These are phyloP conservation scores for Aspergillus ruber DNA, from an alignment of 2,329 filamentous ascomycete species.

Conservation along the genomic window DNA sequence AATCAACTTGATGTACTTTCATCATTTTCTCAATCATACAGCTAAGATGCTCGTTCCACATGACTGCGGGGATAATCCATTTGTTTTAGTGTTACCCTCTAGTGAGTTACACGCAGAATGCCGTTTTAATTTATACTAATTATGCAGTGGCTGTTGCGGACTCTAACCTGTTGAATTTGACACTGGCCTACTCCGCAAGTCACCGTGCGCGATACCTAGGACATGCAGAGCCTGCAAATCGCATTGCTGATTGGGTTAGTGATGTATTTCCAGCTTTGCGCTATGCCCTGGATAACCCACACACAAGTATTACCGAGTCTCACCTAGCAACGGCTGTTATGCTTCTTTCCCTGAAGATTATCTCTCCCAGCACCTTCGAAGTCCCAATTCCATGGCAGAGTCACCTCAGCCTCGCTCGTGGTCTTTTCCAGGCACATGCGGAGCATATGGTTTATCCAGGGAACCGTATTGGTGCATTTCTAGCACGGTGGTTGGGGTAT, in stretches of 20 bases:
- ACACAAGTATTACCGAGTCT: conserved; percentile 61
- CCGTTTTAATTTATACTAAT: conserved; percentile 39
- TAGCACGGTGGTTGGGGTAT: conserved; percentile 78
- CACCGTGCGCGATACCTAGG: conserved; percentile 69
- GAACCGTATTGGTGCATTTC: conserved; percentile 62
- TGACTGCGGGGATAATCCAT: conserved; percentile 56
- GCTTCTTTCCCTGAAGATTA: conserved; percentile 75
- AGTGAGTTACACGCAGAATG: conserved; percentile 40
- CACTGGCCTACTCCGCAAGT: conserved; percentile 77
- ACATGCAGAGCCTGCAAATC: conserved; percentile 66
- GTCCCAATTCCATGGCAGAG: conserved; percentile 75
- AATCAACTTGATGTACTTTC: conserved; percentile 73
- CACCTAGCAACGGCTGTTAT: conserved; percentile 78
- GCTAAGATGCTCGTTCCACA: conserved; percentile 60
- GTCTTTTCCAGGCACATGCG: conserved; percentile 64
- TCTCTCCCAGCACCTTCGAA: conserved; percentile 74
- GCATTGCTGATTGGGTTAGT: conserved; percentile 74
- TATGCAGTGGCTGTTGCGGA: conserved; percentile 39
- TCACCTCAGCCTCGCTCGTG: conserved; percentile 68
- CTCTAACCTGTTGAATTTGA: conserved; percentile 63
- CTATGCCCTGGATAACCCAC: conserved; percentile 56
- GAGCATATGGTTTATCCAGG: conserved; percentile 49
- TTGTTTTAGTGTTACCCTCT: conserved; percentile 55
- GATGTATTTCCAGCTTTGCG: conserved; percentile 63
- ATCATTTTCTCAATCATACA: conserved; percentile 73